Evolutionary conservation across 169 alveolate species (phyloP).

Genomic region (Plasmodium inui): DNA sequence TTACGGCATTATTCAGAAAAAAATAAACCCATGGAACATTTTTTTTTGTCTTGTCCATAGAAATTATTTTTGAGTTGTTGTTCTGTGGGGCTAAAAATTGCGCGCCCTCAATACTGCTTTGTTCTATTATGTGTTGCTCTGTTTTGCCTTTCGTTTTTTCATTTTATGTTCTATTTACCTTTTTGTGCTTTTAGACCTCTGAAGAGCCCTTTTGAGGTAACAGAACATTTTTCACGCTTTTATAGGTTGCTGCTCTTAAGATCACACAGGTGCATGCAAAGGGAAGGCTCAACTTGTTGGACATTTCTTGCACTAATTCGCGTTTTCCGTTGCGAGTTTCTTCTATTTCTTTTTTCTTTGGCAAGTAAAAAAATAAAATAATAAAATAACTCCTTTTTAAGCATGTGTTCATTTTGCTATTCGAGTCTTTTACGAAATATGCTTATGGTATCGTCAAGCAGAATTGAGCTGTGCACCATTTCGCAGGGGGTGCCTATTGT

Average conservation of each 20-base stretch:
- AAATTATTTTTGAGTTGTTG: conserved; percentile 10
- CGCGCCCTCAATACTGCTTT: neutral
- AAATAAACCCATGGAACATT: conserved; percentile 7
- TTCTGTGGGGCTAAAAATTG: neutral
- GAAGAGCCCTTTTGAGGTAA: neutral
- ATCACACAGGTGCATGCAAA: neutral
- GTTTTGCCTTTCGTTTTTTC: neutral
- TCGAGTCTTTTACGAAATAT: neutral
- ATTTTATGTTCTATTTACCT: neutral
- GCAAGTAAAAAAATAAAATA: neutral
- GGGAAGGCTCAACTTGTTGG: neutral
- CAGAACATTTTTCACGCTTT: neutral
- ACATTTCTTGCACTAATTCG: neutral
- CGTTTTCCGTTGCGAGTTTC: neutral
- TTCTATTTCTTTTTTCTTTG: neutral
- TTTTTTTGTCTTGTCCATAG: conserved; percentile 2
- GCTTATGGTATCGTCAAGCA: neutral
- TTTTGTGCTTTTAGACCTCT: neutral
- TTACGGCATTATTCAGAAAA: neutral
- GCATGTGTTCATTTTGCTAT: neutral
- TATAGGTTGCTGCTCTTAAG: neutral
- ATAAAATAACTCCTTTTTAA: neutral
- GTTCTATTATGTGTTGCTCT: neutral
- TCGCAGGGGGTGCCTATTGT: neutral
- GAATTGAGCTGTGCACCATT: neutral